A percentile compares a stretch with the other conserved stretches of the same genome.
phyloP scores from a whole-genome alignment of 805 yeast species.

The Candida peoriensis region DNA sequence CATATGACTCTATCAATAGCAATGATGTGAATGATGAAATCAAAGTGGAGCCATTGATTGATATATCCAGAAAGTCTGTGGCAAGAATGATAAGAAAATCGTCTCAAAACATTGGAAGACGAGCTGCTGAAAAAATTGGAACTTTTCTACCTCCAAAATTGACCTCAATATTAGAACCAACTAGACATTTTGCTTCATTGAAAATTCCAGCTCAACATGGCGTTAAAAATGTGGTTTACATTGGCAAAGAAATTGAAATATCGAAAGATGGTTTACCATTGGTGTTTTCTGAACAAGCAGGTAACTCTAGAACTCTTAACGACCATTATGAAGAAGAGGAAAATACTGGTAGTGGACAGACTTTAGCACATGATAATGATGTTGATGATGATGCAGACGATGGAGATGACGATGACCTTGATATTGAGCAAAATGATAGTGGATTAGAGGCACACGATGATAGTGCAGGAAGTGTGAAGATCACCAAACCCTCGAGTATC shows the following conservation, averaged over 20 bases:
- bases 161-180: constrained; percentile 80
- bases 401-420: too few relatives aligned
- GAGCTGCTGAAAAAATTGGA: constrained; percentile 85
- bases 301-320: too few relatives aligned
- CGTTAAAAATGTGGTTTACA: constrained; percentile 43
- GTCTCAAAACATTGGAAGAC: constrained; percentile 70
- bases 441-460: neutral
- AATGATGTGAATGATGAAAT: constrained; percentile 14
- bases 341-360: too few relatives aligned
- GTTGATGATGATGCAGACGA: constrained; percentile 1
- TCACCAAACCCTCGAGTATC: neutral
- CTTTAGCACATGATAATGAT: too few relatives aligned
- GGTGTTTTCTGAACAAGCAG: constrained; percentile 15
- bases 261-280: constrained; percentile 20
- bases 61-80: constrained; percentile 63
- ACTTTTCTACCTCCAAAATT: constrained; percentile 79
- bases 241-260: constrained; percentile 30
- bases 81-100: constrained; percentile 73
- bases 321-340: too few relatives aligned
- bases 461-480: neutral
- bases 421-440: constrained; percentile 1
- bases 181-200: constrained; percentile 86
- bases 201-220: constrained; percentile 56
- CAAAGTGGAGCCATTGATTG: constrained; percentile 57
- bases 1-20: constrained; percentile 23